Conservation (phyloP, 2,329 filamentous ascomycete genomes). For the Sarocladium brachiariae region DNA sequence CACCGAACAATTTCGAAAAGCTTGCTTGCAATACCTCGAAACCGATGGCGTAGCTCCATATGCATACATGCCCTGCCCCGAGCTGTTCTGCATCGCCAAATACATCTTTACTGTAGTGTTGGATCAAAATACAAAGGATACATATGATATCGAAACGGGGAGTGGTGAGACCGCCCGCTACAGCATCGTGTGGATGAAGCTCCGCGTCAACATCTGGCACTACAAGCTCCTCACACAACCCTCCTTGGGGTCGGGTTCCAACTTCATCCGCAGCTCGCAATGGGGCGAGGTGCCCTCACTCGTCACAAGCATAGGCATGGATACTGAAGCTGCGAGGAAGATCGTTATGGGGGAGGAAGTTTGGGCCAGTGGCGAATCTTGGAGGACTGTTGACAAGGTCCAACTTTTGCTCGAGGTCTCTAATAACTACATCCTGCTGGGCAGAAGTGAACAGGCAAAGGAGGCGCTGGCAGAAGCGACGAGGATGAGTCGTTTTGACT, state of each 20-base stretch:
- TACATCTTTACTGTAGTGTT: conserved; percentile 34
- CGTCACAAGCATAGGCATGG: conserved; percentile 39
- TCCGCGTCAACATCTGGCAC: conserved; percentile 68
- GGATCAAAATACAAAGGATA: conserved; percentile 15
- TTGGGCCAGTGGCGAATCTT: conserved; percentile 29
- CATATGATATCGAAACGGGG: conserved; percentile 13
- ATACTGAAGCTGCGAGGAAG: conserved; percentile 34
- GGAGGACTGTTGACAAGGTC: conserved; percentile 46
- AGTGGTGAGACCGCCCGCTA: conserved; percentile 9
- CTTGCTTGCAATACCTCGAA: conserved; percentile 61
- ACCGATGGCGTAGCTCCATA: conserved; percentile 86
- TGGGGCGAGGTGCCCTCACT: conserved; percentile 55
- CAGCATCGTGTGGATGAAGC: conserved; percentile 51
- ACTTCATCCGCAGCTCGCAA: conserved; percentile 48
- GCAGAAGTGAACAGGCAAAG: conserved; percentile 68
- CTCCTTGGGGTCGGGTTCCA: conserved; percentile 44
- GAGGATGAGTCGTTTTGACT: conserved; percentile 62
- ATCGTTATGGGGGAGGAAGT: conserved; percentile 30
- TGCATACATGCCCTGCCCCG: conserved; percentile 72
- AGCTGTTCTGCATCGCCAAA: conserved; percentile 71
- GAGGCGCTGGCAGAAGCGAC: conserved; percentile 64
- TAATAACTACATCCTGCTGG: conserved; percentile 77
- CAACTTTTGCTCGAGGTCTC: conserved; percentile 77
- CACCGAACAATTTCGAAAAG: conserved; percentile 33
- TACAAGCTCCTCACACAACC: conserved; percentile 55